These are phyloP conservation scores for Diddensiella caesifluorescens DNA, from an alignment of 805 yeast species.

Conservation along the genomic window DNA sequence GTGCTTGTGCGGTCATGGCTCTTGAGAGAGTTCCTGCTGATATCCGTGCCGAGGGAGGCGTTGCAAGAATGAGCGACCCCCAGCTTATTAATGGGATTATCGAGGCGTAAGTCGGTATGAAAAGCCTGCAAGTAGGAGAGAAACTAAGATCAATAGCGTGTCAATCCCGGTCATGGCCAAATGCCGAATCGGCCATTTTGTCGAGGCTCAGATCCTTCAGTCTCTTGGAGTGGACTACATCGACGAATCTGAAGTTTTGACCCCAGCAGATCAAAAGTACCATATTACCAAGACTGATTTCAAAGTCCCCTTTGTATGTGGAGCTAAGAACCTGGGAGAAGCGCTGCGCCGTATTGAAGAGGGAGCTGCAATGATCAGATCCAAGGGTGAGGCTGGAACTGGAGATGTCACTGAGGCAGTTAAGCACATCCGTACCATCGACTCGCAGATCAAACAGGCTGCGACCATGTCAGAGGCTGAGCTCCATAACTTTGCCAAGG, in stretches of 20 bases:
- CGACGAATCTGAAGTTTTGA: slow-evolving; percentile 79
- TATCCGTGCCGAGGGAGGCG: slow-evolving; percentile 75
- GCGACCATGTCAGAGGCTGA: slow-evolving; percentile 40
- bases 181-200: slow-evolving; percentile 76
- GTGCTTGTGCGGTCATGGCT: slow-evolving; percentile 90
- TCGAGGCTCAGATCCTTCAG: slow-evolving; percentile 74
- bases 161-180: slow-evolving; percentile 70
- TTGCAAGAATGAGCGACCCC: slow-evolving; percentile 84
- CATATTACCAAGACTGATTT: slow-evolving; percentile 59
- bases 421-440: slow-evolving; percentile 61
- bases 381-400: slow-evolving; percentile 88
- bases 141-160: slow-evolving; percentile 19
- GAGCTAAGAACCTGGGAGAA: slow-evolving; percentile 76
- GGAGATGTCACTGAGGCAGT: slow-evolving; percentile 84
- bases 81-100: slow-evolving; percentile 69
- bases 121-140: background rate
- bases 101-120: slow-evolving; percentile 38
- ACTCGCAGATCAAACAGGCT: slow-evolving; percentile 48
- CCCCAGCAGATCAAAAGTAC: slow-evolving; percentile 67
- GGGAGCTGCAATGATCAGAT: slow-evolving; percentile 84
- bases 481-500: slow-evolving; percentile 47
- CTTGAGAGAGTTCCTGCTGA: slow-evolving; percentile 81
- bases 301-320: slow-evolving; percentile 78
- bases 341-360: slow-evolving; percentile 72
- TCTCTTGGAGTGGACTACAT: slow-evolving; percentile 70